Evolutionary conservation across 805 yeast species (phyloP).

Genomic region (Debaryomyces maramus): DNA sequence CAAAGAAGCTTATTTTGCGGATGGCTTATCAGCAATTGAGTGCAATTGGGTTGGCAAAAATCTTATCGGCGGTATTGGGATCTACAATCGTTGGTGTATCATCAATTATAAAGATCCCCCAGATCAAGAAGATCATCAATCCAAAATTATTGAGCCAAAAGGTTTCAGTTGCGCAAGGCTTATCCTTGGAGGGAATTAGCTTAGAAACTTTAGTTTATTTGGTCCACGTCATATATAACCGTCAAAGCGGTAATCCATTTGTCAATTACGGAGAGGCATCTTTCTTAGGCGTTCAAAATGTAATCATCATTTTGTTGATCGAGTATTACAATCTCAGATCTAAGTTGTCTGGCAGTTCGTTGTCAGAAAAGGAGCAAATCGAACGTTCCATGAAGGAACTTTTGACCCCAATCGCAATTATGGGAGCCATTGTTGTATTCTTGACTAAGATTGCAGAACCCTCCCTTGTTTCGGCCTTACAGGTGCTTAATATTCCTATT

Average conservation of each 20-base stretch:
- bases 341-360: constrained; percentile 14
- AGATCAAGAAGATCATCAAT: constrained; percentile 33
- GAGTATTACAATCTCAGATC: constrained; percentile 31
- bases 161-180: constrained; percentile 35
- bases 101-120: constrained; percentile 41
- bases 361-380: constrained; percentile 19
- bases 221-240: constrained; percentile 40
- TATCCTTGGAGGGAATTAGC: constrained; percentile 34
- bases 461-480: constrained; percentile 26
- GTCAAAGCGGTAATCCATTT: constrained; percentile 33
- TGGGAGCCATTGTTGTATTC: constrained; percentile 28
- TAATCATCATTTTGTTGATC: constrained; percentile 34
- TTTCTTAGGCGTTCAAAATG: constrained; percentile 40
- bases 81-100: constrained; percentile 37
- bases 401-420: constrained; percentile 25
- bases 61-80: constrained; percentile 33
- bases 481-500: constrained; percentile 39
- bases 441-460: constrained; percentile 34
- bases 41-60: constrained; percentile 34
- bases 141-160: constrained; percentile 26
- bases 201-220: constrained; percentile 39
- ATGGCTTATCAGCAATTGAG: constrained; percentile 35
- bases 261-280: constrained; percentile 42
- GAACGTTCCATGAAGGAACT: constrained; percentile 17
- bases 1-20: constrained; percentile 38